Percentiles rank a stretch among this genome's conserved stretches.
phyloP scores from a whole-genome alignment of 495 filamentous ascomycete species.

The Aspergillus nanangensis region DNA sequence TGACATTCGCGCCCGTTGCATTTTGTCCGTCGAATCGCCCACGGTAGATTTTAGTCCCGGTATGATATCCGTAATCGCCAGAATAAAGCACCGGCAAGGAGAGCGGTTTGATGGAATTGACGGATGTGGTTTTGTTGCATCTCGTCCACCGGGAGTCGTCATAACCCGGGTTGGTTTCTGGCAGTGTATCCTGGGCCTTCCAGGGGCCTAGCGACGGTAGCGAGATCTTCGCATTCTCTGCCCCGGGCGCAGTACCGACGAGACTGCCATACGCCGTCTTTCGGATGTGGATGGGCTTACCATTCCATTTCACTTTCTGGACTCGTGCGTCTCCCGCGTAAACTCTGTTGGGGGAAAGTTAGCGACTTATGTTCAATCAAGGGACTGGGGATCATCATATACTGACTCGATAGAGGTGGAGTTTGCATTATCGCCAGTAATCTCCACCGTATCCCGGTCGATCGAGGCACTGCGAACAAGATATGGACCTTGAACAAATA shows the following conservation, averaged over 20 bases:
- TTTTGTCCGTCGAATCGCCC: slow-evolving; percentile 54
- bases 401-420: slow-evolving; percentile 53
- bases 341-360: slow-evolving; percentile 23
- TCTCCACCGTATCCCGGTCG: slow-evolving; percentile 38
- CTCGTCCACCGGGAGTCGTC: slow-evolving; percentile 59
- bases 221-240: slow-evolving; percentile 33
- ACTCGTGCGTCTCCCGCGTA: slow-evolving; percentile 43
- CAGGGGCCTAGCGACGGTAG: slow-evolving; percentile 55
- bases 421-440: slow-evolving; percentile 63
- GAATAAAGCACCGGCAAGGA: slow-evolving; percentile 51
- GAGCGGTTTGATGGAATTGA: slow-evolving; percentile 54
- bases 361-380: no score
- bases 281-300: slow-evolving; percentile 25
- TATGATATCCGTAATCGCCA: slow-evolving; percentile 70
- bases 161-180: slow-evolving; percentile 57
- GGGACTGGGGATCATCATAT: background rate
- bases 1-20: slow-evolving; percentile 55
- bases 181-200: slow-evolving; percentile 62
- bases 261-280: slow-evolving; percentile 44
- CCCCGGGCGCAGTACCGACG: slow-evolving; percentile 43
- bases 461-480: slow-evolving; percentile 57
- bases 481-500: slow-evolving; percentile 59
- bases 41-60: slow-evolving; percentile 61
- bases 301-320: slow-evolving; percentile 53
- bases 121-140: slow-evolving; percentile 50